phyloP scores from a whole-genome alignment of 2,329 filamentous ascomycete genomes.

The Ophiostoma pallidulum region DNA sequence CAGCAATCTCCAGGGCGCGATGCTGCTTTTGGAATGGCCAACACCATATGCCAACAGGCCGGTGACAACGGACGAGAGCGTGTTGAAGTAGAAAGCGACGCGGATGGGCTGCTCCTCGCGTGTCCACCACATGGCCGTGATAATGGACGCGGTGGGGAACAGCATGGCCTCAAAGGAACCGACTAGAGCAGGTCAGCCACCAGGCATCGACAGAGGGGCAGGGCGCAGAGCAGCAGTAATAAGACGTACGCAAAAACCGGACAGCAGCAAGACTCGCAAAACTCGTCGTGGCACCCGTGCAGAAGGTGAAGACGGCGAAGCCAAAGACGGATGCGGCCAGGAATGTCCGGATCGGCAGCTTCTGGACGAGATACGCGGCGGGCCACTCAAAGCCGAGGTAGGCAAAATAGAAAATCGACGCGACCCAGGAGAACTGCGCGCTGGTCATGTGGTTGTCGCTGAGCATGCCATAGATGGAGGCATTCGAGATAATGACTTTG shows the following conservation, averaged over 20 bases:
- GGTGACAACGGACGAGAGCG: constrained; percentile 20
- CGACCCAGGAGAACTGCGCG: constrained; percentile 22
- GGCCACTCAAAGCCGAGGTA: constrained; percentile 20
- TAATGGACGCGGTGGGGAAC: constrained; percentile 49
- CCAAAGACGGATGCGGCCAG: constrained; percentile 48
- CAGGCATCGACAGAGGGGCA: constrained; percentile 15
- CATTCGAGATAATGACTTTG: constrained; percentile 9
- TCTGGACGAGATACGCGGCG: constrained; percentile 7
- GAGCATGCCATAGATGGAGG: constrained; percentile 10
- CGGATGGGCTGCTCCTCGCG: constrained; percentile 46
- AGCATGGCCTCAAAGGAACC: constrained; percentile 54
- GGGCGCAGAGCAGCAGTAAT: constrained; percentile 27
- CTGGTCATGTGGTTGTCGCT: constrained; percentile 14
- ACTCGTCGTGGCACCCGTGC: constrained; percentile 42
- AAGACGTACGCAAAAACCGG: background rate
- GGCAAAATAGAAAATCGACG: constrained; percentile 25
- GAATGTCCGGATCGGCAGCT: constrained; percentile 47
- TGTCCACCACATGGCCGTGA: constrained; percentile 51
- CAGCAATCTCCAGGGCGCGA: constrained; percentile 30
- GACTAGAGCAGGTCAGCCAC: constrained; percentile 39
- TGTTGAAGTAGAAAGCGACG: constrained; percentile 44
- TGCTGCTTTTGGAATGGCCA: constrained; percentile 10
- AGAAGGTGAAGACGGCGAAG: constrained; percentile 49
- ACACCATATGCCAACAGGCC: constrained; percentile 30
- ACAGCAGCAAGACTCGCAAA: constrained; percentile 36